Conservation (phyloP, 345 rosid genomes). For the Sisymbrium irio region DNA sequence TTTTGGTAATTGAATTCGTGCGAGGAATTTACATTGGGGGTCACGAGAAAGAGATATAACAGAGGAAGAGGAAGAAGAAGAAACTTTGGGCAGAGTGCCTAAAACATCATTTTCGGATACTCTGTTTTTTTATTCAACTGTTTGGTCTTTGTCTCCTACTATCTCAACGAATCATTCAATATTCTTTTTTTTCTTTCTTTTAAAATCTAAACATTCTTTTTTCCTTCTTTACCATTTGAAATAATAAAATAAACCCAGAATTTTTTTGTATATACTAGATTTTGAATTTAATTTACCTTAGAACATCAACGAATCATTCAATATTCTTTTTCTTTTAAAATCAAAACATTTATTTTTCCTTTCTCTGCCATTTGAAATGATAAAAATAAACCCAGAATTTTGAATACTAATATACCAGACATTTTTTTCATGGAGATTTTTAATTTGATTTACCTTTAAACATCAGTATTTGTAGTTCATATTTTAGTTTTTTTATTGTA, state of each 20-base stretch:
- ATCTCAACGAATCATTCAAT: conserved; percentile 23
- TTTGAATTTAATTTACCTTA: too few species aligned
- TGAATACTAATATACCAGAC: too few species aligned
- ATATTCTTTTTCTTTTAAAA: too few species aligned
- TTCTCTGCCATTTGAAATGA: too few species aligned
- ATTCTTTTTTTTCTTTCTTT: neutral
- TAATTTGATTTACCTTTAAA: too few species aligned
- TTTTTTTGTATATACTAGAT: too few species aligned
- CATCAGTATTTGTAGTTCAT: too few species aligned
- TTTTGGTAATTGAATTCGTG: conserved; percentile 21
- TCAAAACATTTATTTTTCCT: too few species aligned
- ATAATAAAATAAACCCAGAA: neutral
- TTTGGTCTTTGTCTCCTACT: conserved; percentile 35
- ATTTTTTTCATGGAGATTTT: too few species aligned
- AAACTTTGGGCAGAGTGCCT: conserved; percentile 39
- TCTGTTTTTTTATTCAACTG: conserved; percentile 20
- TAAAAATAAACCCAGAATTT: too few species aligned
- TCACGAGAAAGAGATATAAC: conserved; percentile 36
- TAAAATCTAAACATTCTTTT: neutral
- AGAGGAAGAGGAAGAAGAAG: conserved; percentile 36
- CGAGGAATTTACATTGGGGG: conserved; percentile 34
- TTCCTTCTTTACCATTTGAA: neutral
- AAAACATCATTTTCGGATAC: conserved; percentile 30
- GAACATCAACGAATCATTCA: too few species aligned
- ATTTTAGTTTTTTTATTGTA: too few species aligned